Percentiles rank a stretch among this genome's conserved stretches.
phyloP scores from a whole-genome alignment of 2,329 filamentous ascomycete species.

The Cercospora brassicicola region DNA sequence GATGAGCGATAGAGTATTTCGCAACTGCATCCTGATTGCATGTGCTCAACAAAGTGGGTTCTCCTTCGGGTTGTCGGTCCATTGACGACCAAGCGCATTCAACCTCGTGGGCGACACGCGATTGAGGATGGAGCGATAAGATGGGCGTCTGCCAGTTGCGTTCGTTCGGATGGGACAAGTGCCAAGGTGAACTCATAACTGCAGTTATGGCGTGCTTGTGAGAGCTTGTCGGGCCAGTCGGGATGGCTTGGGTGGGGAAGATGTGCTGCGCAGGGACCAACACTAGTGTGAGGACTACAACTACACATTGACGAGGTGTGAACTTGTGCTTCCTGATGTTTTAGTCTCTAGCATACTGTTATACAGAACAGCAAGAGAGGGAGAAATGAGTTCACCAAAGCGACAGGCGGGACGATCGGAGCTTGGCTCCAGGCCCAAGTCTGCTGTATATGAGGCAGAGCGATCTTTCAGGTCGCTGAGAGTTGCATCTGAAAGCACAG shows the following conservation, averaged over 20 bases:
- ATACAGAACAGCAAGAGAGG: neutral
- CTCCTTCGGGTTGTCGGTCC: neutral
- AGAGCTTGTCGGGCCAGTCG: constrained; percentile 9
- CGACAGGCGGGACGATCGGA: constrained; percentile 4
- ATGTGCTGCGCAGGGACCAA: neutral
- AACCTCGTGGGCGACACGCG: neutral
- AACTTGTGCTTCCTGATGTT: neutral
- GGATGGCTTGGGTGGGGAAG: neutral
- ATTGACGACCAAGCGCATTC: constrained; percentile 7
- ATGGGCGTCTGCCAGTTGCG: neutral
- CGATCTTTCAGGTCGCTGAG: neutral
- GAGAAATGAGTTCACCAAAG: neutral
- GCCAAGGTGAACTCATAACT: constrained; percentile 4
- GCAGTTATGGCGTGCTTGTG: constrained; percentile 13
- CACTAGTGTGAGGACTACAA: neutral
- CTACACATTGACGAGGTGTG: neutral
- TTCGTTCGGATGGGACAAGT: neutral
- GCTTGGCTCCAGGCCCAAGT: neutral
- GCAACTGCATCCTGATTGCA: neutral
- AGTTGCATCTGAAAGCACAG: neutral
- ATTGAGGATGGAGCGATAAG: neutral
- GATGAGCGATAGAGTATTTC: neutral
- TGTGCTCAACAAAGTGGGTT: neutral
- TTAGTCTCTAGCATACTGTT: neutral
- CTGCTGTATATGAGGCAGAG: neutral